These are phyloP conservation scores for Fomes fomentarius DNA, from an alignment of 1,284 basidiomycete species.

Conservation along the genomic window DNA sequence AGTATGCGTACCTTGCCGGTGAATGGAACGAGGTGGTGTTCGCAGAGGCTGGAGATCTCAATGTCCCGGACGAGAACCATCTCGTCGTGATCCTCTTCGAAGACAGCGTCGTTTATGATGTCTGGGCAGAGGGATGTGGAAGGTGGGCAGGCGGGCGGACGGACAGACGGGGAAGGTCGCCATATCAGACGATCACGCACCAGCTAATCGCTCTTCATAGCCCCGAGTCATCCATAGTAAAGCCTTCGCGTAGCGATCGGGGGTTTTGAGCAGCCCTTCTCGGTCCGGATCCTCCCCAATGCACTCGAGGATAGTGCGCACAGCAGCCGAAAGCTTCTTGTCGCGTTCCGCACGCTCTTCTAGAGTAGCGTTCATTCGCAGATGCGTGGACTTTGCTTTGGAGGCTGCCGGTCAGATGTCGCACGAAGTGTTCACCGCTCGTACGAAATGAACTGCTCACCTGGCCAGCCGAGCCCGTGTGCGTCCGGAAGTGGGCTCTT, in stretches of 20 bases:
- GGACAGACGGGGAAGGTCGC: neutral
- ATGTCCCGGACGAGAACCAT: slow-evolving; percentile 99
- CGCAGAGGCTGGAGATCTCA: slow-evolving; percentile 96
- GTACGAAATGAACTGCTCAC: slow-evolving; percentile 44
- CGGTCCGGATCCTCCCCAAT: slow-evolving; percentile 98
- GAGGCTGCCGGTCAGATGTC: slow-evolving; percentile 12
- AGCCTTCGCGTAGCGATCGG: slow-evolving; percentile 96
- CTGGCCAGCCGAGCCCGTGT: slow-evolving; percentile 94
- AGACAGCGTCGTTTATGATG: slow-evolving; percentile 98
- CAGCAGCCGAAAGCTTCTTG: slow-evolving; percentile 80
- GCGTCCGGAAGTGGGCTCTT: slow-evolving; percentile 72
- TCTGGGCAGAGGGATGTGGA: slow-evolving; percentile 50
- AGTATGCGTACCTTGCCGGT: slow-evolving; percentile 83
- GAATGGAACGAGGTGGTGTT: slow-evolving; percentile 99
- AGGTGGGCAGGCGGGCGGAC: slow-evolving; percentile 11
- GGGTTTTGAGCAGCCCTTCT: slow-evolving; percentile 90
- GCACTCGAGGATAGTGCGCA: slow-evolving; percentile 93
- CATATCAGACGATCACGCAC: slow-evolving; percentile 44
- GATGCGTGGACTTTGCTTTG: slow-evolving; percentile 88
- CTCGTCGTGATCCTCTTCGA: slow-evolving; percentile 99
- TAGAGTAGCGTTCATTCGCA: slow-evolving; percentile 79
- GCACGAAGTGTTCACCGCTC: neutral
- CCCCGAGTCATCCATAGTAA: slow-evolving; percentile 99
- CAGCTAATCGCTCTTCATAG: slow-evolving; percentile 93
- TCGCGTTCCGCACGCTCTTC: slow-evolving; percentile 76